Evolutionary conservation across 2,329 filamentous ascomycete genomes (phyloP), one percentile per base, ranked within the genome.

Genomic region (Apiospora koreana): DNA sequence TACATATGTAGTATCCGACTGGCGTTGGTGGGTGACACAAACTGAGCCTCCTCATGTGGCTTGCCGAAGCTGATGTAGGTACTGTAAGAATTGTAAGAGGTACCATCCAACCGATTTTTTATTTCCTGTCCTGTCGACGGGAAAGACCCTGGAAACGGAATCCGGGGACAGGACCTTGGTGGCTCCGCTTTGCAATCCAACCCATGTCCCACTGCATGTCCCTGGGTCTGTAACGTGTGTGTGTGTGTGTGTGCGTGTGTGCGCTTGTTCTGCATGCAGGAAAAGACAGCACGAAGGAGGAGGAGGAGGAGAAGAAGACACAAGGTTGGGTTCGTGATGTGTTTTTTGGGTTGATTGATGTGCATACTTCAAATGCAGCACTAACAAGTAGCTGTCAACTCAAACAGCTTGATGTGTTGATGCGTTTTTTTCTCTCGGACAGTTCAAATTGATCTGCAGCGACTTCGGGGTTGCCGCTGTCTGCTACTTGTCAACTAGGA

Each of bases 141-240:
- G 31, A 62, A 62, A 62, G 54, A 38, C 54, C 54, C 31, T 62
- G 31, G 50, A 23, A 38, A 58, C n/a, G n/a, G n/a, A n/a, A 62
- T 62, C 54, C 31, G 54, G 54, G 54, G 54, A 62, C 54, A 62
- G 18, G 31, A 38, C 35, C 54, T 62, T 62, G 54, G 54, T 62
- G 54, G 54, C 31, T 62, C 54, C 54, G 54, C 54, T 62, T 62
- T 62, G 18, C 14, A 38, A 38, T 14, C 6, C 54, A 12, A 16
- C 16, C 28, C 31, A 31, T 12, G 54, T 62, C 54, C 54, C 54
- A 62, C 54, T 62, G 31, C 54, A 62, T 62, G 54, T 62, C 7
- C 28, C 28, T 35, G 28, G 16, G 28, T 58, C 5, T 45, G 42
- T 18, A 35, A 58, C n/a, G n/a, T n/a, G n/a, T 48, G 46, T 54